Evolutionary conservation across 106 monocot genomes (phyloP).

Genomic region (Dendrobium huoshanense): DNA sequence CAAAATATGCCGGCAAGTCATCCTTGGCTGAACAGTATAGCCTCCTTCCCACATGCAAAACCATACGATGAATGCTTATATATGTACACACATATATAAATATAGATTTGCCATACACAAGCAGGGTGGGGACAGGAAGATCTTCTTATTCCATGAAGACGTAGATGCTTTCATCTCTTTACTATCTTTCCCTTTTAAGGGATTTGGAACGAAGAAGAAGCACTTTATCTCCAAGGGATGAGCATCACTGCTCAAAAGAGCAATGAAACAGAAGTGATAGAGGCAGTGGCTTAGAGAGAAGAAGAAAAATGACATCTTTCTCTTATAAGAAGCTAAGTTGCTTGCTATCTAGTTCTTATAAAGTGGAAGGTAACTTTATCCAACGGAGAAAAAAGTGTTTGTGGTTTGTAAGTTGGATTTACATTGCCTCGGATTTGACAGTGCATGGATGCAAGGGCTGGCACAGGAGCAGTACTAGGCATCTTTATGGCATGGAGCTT

Average conservation of each 20-base stretch:
- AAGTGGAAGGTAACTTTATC: background rate
- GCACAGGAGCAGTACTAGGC: background rate
- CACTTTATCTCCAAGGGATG: constrained; percentile 4
- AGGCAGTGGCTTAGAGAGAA: background rate
- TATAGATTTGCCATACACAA: background rate
- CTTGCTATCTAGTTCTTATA: background rate
- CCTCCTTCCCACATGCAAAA: constrained; percentile 48
- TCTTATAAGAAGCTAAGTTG: background rate
- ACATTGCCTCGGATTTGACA: background rate
- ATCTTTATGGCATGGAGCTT: constrained; percentile 4
- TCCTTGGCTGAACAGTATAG: constrained; percentile 38
- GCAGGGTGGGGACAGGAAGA: background rate
- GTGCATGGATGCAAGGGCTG: background rate
- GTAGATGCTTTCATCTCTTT: constrained; percentile 23
- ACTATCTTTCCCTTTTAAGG: constrained; percentile 1
- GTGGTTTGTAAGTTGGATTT: background rate
- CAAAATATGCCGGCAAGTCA: constrained; percentile 38
- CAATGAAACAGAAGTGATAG: background rate
- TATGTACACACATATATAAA: background rate
- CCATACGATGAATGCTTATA: constrained; percentile 8
- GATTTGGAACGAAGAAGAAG: background rate
- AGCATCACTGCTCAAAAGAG: constrained; percentile 16
- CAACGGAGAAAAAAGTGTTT: background rate
- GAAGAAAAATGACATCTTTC: background rate
- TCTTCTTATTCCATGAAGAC: constrained; percentile 15